Evolutionary conservation across 176 grass and related monocot species (phyloP).

Genomic region (Themeda triandra): DNA sequence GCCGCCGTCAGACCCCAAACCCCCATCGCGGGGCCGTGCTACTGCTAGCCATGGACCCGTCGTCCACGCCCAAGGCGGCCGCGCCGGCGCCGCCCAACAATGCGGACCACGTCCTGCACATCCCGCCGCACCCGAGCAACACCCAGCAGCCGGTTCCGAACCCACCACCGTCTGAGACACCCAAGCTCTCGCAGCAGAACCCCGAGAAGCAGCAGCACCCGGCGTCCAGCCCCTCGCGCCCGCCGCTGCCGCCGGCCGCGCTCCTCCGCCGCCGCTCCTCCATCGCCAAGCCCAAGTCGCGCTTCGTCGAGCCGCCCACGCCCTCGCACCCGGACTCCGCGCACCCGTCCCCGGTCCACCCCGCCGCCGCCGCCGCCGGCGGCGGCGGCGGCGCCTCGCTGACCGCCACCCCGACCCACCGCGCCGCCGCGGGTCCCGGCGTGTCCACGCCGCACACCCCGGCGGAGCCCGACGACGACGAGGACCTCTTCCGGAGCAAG

Average conservation of each 20-base stretch:
- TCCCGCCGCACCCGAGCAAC: not conserved
- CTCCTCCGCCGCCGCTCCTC: conserved; percentile 65
- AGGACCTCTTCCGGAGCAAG: conserved; percentile 64
- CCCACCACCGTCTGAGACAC: not conserved
- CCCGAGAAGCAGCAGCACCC: conserved; percentile 13
- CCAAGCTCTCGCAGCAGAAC: conserved; percentile 5
- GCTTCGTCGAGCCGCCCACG: conserved; percentile 52
- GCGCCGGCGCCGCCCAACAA: not conserved
- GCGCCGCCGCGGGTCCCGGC: not conserved
- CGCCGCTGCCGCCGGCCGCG: not conserved
- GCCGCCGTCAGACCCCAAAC: too few species aligned
- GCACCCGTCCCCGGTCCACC: not conserved
- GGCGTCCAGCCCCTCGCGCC: not conserved
- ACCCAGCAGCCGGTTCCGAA: not conserved
- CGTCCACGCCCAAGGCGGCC: not conserved
- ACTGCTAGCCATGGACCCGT: conserved; percentile 27
- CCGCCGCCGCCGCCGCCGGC: not conserved
- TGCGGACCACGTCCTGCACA: conserved; percentile 41
- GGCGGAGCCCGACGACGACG: conserved; percentile 58
- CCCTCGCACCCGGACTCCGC: conserved; percentile 2
- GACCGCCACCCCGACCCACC: conserved; percentile 28
- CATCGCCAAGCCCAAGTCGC: conserved; percentile 65
- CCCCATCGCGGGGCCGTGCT: not conserved
- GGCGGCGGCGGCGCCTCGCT: not conserved
- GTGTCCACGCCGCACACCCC: conserved; percentile 59